phyloP scores from a whole-genome alignment of 2,329 filamentous ascomycete genomes.

The Intubia oerlemansii region DNA sequence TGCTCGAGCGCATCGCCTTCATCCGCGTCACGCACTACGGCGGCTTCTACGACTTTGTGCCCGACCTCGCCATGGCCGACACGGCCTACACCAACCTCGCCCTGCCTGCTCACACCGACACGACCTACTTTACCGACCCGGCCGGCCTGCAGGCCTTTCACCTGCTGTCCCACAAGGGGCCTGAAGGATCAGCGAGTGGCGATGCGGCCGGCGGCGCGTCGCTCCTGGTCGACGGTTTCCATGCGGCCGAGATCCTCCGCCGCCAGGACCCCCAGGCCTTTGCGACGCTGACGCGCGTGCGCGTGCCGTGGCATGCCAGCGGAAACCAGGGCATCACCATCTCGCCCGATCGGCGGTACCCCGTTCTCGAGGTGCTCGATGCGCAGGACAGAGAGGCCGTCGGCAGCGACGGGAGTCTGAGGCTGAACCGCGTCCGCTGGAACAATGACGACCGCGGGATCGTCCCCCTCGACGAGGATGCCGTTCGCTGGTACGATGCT shows the following conservation, averaged over 20 bases:
- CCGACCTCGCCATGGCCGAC: conserved; percentile 71
- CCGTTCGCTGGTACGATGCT: conserved; percentile 55
- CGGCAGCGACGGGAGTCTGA: background rate
- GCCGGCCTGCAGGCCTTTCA: conserved; percentile 86
- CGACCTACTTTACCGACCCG: conserved; percentile 86
- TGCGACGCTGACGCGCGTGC: conserved; percentile 28
- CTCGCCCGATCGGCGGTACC: conserved; percentile 45
- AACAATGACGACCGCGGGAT: conserved; percentile 77
- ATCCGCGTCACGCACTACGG: conserved; percentile 87
- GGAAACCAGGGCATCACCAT: conserved; percentile 74
- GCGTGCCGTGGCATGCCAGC: conserved; percentile 64
- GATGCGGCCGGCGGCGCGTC: conserved; percentile 52
- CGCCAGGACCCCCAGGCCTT: conserved; percentile 33
- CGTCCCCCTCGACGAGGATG: conserved; percentile 27
- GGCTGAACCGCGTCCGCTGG: conserved; percentile 52
- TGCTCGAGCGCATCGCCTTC: conserved; percentile 65
- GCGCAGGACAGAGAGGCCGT: conserved; percentile 6
- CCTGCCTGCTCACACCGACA: conserved; percentile 78
- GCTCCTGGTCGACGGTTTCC: conserved; percentile 71
- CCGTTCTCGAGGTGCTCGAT: conserved; percentile 45
- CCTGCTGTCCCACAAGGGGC: conserved; percentile 62
- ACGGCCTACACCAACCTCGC: conserved; percentile 79
- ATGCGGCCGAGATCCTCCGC: conserved; percentile 40
- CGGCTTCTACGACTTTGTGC: conserved; percentile 60
- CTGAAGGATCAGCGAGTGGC: too few relatives aligned